A percentile compares a stretch with the other conserved stretches of the same genome.
Conservation (phyloP, 371 early-diverging fungal genomes). For the Rhizopus delemar region DNA sequence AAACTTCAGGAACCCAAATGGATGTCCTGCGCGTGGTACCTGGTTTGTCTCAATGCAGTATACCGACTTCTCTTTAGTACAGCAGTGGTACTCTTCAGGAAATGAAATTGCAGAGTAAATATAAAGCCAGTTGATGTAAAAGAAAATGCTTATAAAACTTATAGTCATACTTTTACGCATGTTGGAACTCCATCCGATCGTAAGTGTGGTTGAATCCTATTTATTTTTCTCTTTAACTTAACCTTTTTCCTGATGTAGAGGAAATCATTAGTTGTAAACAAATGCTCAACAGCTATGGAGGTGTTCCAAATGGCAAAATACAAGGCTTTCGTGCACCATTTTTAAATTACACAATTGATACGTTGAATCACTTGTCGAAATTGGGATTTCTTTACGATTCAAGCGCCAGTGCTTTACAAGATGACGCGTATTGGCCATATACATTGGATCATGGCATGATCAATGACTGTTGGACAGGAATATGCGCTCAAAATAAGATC, state of each 20-base stretch:
- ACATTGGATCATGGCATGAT: conserved; percentile 72
- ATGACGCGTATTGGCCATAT: conserved; percentile 69
- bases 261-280: conserved; percentile 59
- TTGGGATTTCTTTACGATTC: conserved; percentile 69
- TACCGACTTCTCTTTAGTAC: conserved; percentile 64
- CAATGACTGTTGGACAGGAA: conserved; percentile 65
- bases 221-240: background rate
- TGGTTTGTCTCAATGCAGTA: conserved; percentile 63
- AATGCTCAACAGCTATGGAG: conserved; percentile 62
- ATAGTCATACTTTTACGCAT: conserved; percentile 66
- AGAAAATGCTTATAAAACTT: background rate
- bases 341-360: conserved; percentile 59
- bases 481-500: conserved; percentile 46
- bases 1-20: conserved; percentile 55
- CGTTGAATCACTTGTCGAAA: conserved; percentile 49
- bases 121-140: background rate
- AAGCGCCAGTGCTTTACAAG: conserved; percentile 51
- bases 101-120: conserved; percentile 67
- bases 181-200: conserved; percentile 43
- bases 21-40: conserved; percentile 57
- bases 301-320: conserved; percentile 66
- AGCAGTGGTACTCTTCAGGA: conserved; percentile 71
- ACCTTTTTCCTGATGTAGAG: conserved; percentile 18
- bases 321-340: conserved; percentile 72
- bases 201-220: conserved; percentile 15